Evolutionary conservation across 2,329 filamentous ascomycete species (phyloP).

Genomic region (Colletotrichum lupini): DNA sequence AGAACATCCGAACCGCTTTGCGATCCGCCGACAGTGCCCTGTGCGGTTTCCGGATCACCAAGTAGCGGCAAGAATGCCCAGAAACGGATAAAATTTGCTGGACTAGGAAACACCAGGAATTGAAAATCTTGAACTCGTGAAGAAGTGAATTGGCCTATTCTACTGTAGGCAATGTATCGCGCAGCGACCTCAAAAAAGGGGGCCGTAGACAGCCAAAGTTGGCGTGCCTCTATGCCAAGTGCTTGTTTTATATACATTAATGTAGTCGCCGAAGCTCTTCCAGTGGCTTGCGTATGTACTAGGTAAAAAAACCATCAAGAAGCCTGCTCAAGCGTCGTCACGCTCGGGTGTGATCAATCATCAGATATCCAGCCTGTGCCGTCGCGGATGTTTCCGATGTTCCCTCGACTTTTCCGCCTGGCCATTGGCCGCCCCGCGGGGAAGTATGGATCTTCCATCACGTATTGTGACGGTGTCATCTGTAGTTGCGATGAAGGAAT

Average conservation of each 20-base stretch:
- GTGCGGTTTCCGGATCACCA: not conserved
- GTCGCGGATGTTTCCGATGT: slow-evolving; percentile 1
- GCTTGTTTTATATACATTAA: slow-evolving; percentile 27
- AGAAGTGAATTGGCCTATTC: slow-evolving; percentile 20
- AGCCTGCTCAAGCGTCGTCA: not conserved
- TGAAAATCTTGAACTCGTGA: not conserved
- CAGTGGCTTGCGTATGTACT: slow-evolving; percentile 1
- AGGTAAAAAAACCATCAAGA: not conserved
- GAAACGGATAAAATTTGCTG: not conserved
- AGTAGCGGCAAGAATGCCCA: not conserved
- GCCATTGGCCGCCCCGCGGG: slow-evolving; percentile 26
- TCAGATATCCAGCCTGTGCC: slow-evolving; percentile 28
- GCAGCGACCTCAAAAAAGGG: not conserved
- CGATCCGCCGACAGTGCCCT: not conserved
- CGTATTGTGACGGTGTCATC: slow-evolving; percentile 4
- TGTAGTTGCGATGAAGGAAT: not conserved
- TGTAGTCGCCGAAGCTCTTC: not conserved
- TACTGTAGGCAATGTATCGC: slow-evolving; percentile 2
- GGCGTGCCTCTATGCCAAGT: slow-evolving; percentile 2
- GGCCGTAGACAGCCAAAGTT: not conserved
- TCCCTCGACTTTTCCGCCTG: slow-evolving; percentile 11
- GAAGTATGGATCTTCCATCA: slow-evolving; percentile 29
- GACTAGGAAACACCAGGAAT: not conserved
- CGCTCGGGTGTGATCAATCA: not conserved
- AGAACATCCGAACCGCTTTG: not conserved